Evolutionary conservation across 768 basidiomycete species (phyloP), one percentile per base, ranked within the genome.

Genomic region (Mrakia hoshinonis): DNA sequence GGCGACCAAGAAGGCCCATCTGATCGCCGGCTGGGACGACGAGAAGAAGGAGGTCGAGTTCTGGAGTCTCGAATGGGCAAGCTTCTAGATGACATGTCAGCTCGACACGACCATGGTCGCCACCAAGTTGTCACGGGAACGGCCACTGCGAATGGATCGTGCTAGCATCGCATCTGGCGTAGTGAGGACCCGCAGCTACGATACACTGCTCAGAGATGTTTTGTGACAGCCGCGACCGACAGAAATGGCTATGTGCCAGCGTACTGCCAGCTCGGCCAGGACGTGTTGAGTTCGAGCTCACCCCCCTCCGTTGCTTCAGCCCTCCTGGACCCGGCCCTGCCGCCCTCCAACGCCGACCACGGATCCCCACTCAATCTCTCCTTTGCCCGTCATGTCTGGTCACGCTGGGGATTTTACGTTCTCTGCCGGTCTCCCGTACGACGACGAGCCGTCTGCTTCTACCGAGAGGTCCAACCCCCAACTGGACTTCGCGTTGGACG

Each of bases 1-100:
- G 4, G 96, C 90, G 13, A 97, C 96, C 11, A 98, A 97, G 80
- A 99, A 99, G 80, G 86, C 92, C 0, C 94, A 97, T 78, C 81
- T 98, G 38, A 81, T 98, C 3, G 96, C 92, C 76, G 86, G 87
- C 39, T 96, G 90, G 89, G 87, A 95, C 76, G 87, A 90, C 46
- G 68, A 75, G 39, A 64, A 73, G 58, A 74, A 71, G 13, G 70
- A 72, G 52, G 78, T 79, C 6, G 77, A 78, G 67, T 81, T 76
- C 73, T 79, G 78, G 68, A 79, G 78, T 75, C 69, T 81, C 39
- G 80, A 81, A 68, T 81, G 81, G 81, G 81, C 79, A 4, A 80
- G 79, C 46, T 81, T 80, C 26, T 73, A 43, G 34, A 15, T 43
- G n/a, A 43, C 43, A 43, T 15, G 15, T 15, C 43, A 6, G 7